A percentile compares a stretch with the other conserved stretches of the same genome.
These are phyloP conservation scores for Bremia lactucae DNA, from an alignment of 352 stramenopile genomes.

Conservation along the genomic window DNA sequence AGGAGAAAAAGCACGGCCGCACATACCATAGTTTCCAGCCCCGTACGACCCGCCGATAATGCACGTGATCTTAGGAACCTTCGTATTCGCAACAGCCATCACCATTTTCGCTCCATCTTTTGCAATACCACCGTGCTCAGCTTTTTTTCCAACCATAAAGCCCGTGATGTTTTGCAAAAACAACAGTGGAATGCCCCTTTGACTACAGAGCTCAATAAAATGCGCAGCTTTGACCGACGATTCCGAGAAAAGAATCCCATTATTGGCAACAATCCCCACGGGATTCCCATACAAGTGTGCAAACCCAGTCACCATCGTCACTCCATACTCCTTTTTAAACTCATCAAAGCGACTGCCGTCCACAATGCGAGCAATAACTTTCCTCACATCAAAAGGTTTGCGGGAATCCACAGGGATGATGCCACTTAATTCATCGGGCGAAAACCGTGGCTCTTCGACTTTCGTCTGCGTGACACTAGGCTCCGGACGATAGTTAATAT, in stretches of 20 bases:
- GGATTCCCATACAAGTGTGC: conserved; percentile 90
- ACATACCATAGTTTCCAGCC: conserved; percentile 97
- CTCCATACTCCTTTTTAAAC: conserved; percentile 96
- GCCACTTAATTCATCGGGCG: conserved; percentile 85
- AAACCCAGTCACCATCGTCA: conserved; percentile 96
- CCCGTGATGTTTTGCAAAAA: conserved; percentile 99
- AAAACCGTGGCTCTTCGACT: conserved; percentile 91
- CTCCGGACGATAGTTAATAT: conserved; percentile 73
- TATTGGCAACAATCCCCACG: conserved; percentile 97
- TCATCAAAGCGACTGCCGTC: conserved; percentile 96
- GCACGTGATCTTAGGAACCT: conserved; percentile 96
- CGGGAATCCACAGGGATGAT: conserved; percentile 91
- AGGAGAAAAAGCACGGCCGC: conserved; percentile 91
- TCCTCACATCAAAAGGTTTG: conserved; percentile 93
- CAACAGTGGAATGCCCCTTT: conserved; percentile 91
- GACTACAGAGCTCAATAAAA: conserved; percentile 97
- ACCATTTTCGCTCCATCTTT: conserved; percentile 96
- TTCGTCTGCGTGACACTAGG: conserved; percentile 30
- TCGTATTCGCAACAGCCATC: conserved; percentile 88
- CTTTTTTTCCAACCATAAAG: conserved; percentile 96
- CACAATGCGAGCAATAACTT: conserved; percentile 93
- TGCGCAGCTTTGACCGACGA: conserved; percentile 90
- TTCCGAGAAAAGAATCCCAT: conserved; percentile 94
- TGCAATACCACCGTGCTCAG: conserved; percentile 94
- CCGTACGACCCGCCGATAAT: conserved; percentile 96